Percentiles rank a stretch among this genome's conserved stretches.
These are phyloP conservation scores for Angomonas desouzai DNA, from an alignment of 208 protist genomes.

Conservation along the genomic window DNA sequence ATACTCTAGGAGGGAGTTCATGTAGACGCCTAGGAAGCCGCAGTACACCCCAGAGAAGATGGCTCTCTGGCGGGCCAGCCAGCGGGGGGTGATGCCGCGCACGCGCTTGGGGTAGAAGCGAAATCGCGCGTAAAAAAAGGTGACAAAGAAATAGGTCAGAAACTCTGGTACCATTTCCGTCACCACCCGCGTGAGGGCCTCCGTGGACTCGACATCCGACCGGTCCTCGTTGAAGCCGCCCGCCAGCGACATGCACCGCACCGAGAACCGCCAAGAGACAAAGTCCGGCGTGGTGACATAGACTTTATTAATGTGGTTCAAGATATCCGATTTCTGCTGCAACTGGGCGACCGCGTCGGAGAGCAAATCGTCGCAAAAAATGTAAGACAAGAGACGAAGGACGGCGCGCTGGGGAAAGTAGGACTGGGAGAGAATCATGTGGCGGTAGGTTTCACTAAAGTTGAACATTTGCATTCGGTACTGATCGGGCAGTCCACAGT, in stretches of 20 bases:
- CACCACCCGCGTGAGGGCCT: slow-evolving; percentile 60
- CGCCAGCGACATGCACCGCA: slow-evolving; percentile 84
- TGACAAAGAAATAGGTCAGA: slow-evolving; percentile 64
- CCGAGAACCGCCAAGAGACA: slow-evolving; percentile 85
- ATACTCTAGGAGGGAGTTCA: slow-evolving; percentile 73
- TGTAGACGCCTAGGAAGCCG: slow-evolving; percentile 63
- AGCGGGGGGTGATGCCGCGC: slow-evolving; percentile 71
- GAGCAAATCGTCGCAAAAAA: slow-evolving; percentile 84
- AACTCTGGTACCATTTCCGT: slow-evolving; percentile 77
- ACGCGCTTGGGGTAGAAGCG: slow-evolving; percentile 76
- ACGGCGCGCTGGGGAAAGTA: slow-evolving; percentile 85
- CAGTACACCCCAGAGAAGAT: slow-evolving; percentile 68
- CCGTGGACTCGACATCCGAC: slow-evolving; percentile 82
- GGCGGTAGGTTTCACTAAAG: slow-evolving; percentile 83
- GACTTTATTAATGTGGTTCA: slow-evolving; percentile 86
- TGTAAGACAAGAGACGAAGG: slow-evolving; percentile 74
- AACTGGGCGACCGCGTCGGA: slow-evolving; percentile 81
- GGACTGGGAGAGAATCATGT: slow-evolving; percentile 84
- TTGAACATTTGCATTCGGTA: slow-evolving; percentile 86
- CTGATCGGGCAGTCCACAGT: slow-evolving; percentile 73
- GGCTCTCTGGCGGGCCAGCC: slow-evolving; percentile 74
- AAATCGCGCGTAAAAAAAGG: slow-evolving; percentile 79
- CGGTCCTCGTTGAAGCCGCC: slow-evolving; percentile 86
- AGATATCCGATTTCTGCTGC: slow-evolving; percentile 88
- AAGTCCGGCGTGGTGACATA: slow-evolving; percentile 84